Evolutionary conservation across 441 rosid genomes (phyloP), one percentile per base, ranked within the genome.

Genomic region (Rhodomyrtus psidioides): DNA sequence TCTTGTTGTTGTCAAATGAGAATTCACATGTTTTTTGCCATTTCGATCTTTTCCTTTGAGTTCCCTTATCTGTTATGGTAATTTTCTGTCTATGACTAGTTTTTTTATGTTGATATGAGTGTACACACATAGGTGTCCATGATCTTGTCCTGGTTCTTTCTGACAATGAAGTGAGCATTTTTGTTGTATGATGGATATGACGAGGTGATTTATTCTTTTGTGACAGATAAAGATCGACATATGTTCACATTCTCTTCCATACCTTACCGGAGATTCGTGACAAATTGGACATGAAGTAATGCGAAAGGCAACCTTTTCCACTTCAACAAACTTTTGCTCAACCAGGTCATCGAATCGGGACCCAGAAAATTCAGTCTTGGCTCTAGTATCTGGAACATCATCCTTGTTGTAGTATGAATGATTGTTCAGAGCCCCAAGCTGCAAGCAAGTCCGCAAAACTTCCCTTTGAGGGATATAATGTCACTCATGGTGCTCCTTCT

Each of bases 361-460:
- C 42, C 8, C 79, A n/a, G 90, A 89, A 79, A 91, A 85, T 91
- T 92, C 92, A 51, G 91, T 91, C 86, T 86, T 90, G 70, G 91
- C 92, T 84, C 89, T 90, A 53, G 89, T 89, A 82, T 92, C 91
- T 53, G 92, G 91, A 65, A 87, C 91, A 6, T 82, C 90, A 34
- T 89, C 93, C n/a, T 49, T 89, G 46, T 83, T 89, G 75, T 90
- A 88, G 57, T 84, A 87, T 85, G 91, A 92, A 89, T 83, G 91
- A 90, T 59, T 82, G 83, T 30, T 85, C 90, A 28, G 86, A 90
- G 88, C 82, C 84, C 57, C 91, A 91, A 86, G 85, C 82, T 55
- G 54, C 30, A 27, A 86, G 24, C 87, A 17, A 84, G 84, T 86
- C 90, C 54, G 39, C 88, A 81, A 87, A 88, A 74, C 56, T 76